phyloP scores from a whole-genome alignment of 306 rosid genomes.

The Lathyrus sativus region DNA sequence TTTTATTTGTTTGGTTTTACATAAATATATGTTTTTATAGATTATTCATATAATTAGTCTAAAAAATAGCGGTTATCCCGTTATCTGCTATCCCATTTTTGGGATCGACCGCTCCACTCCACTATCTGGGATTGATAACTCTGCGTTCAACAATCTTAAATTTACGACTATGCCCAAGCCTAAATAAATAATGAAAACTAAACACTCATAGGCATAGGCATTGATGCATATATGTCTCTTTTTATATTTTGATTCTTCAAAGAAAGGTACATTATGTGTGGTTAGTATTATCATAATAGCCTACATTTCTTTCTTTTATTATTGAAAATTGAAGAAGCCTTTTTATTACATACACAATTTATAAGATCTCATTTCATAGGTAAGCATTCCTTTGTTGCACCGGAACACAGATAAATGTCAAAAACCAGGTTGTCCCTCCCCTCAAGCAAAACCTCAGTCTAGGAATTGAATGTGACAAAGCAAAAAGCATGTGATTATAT shows the following conservation, averaged over 20 bases:
- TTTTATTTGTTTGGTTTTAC: too few relatives aligned
- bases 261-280: background rate
- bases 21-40: too few relatives aligned
- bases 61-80: too few relatives aligned
- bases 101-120: too few relatives aligned
- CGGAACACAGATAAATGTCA: slow-evolving; percentile 6
- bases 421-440: background rate
- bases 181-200: background rate
- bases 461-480: slow-evolving; percentile 13
- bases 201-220: background rate
- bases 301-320: slow-evolving; percentile 19
- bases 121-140: too few relatives aligned
- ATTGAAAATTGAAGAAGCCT: slow-evolving; percentile 17
- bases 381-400: background rate
- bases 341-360: slow-evolving; percentile 16
- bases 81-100: too few relatives aligned
- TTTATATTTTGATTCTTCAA: background rate
- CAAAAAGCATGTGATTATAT: background rate
- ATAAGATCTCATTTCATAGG: background rate
- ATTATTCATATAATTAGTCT: too few relatives aligned
- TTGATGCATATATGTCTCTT: background rate
- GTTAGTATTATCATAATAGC: slow-evolving; percentile 13
- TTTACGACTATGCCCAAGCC: background rate
- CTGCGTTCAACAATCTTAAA: background rate
- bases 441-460: background rate